Evolutionary conservation across 768 basidiomycete species (phyloP).

Genomic region (Pleurotus tuber-regium): DNA sequence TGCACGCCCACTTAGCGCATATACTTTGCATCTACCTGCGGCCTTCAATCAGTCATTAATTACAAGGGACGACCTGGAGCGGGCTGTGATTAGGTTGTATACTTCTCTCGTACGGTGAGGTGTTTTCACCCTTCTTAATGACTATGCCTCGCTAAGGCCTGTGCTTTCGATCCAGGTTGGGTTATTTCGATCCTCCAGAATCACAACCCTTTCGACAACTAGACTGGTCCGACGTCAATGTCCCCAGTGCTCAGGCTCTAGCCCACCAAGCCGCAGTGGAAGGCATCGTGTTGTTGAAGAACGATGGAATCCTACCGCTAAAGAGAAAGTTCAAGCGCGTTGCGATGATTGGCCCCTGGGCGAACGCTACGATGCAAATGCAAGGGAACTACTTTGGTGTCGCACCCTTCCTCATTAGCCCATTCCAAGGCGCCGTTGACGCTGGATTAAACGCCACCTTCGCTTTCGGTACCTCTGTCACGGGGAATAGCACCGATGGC

Average conservation of each 20-base stretch:
- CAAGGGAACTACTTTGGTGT: conserved; percentile 59
- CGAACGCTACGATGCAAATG: conserved; percentile 52
- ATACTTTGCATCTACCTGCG: conserved; percentile 39
- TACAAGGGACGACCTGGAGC: conserved; percentile 39
- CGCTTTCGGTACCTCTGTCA: conserved; percentile 39
- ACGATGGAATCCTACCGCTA: conserved; percentile 58
- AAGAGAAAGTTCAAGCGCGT: conserved; percentile 42
- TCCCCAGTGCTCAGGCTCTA: conserved; percentile 41
- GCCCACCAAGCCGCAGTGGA: conserved; percentile 51
- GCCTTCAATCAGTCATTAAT: conserved; percentile 49
- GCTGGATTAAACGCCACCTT: conserved; percentile 47
- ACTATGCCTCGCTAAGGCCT: background rate
- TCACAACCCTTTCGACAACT: conserved; percentile 51
- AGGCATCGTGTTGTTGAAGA: conserved; percentile 63
- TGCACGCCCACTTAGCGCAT: conserved; percentile 34
- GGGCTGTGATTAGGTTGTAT: conserved; percentile 45
- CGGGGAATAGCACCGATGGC: conserved; percentile 34
- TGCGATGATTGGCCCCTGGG: conserved; percentile 62
- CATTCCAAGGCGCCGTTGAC: conserved; percentile 43
- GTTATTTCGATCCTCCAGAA: conserved; percentile 53
- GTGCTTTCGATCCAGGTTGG: conserved; percentile 36
- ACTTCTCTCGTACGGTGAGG: conserved; percentile 51
- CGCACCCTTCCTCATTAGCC: conserved; percentile 55
- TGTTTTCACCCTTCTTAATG: background rate
- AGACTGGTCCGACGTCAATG: conserved; percentile 46